Evolutionary conservation across 495 filamentous ascomycete genomes (phyloP), one percentile per base, ranked within the genome.

Genomic region (Penicillium desertorum): DNA sequence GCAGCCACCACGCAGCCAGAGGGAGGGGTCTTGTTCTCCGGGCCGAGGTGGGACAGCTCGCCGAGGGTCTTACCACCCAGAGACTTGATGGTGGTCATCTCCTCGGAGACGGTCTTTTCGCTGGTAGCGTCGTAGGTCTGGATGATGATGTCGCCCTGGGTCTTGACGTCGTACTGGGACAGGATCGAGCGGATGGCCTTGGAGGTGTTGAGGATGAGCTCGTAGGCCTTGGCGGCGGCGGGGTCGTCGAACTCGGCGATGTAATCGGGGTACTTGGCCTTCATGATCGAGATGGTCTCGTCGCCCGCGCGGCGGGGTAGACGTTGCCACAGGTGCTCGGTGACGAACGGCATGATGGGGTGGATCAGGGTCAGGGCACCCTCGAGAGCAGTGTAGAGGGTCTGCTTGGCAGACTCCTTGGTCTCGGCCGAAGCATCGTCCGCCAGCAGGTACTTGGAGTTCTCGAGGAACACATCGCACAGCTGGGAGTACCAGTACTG

Each of bases 311-410:
- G 75, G 52, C 83, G 81, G 25, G 89, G 89, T 5, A 93, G 81
- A 27, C 88, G 83, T 69, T 91, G 89, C 88, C 88, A 91, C 34
- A 92, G 70, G 60, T 92, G 81, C 71, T 91, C 87, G 2, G 86
- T 88, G 52, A 92, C 70, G 77, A 86, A 92, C 29, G 89, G 89
- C 86, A 91, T 87, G 77, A 90, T 87, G 3, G 88, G 88, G 66
- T 90, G 86, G 53, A 90, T 81, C 67, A 91, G 64, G 29, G 75
- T 76, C 53, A 93, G 69, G 22, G 81, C 87, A 37, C 77, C 82
- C 63, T 92, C 88, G 6, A 92, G 76, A 27, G 87, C 81, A 6
- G 84, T 86, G 67, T 91, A 88, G 20, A 88, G 71, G 3, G 83
- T 86, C 58, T 86, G 73, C 59, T 83, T 79, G 47, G 81, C 84